phyloP scores from a whole-genome alignment of 1,284 basidiomycete species.

The Grifola frondosa region DNA sequence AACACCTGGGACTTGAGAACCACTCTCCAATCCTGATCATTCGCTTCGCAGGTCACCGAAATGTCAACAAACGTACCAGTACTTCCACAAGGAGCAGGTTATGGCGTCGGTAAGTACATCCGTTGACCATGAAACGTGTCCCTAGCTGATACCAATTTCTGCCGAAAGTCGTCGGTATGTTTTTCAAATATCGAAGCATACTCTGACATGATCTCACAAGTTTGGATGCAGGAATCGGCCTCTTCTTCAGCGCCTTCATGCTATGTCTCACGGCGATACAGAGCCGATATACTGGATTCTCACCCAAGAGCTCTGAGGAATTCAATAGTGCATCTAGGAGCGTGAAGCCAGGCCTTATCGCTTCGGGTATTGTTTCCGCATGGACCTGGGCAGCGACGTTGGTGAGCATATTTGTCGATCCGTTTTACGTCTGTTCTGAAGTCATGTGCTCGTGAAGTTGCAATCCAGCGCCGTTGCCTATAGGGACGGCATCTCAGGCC shows the following conservation, averaged over 20 bases:
- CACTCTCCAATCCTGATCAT: background rate
- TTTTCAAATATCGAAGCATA: background rate
- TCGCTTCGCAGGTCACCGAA: background rate
- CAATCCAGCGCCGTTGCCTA: slow-evolving; percentile 84
- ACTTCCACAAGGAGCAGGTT: slow-evolving; percentile 41
- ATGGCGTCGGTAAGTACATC: slow-evolving; percentile 72
- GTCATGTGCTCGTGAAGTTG: slow-evolving; percentile 38
- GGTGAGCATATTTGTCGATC: slow-evolving; percentile 37
- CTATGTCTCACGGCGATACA: slow-evolving; percentile 66
- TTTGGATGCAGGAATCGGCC: slow-evolving; percentile 61
- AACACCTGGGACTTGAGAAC: background rate
- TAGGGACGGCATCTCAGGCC: slow-evolving; percentile 70
- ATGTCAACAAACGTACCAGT: slow-evolving; percentile 30
- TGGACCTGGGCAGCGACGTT: slow-evolving; percentile 84
- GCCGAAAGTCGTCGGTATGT: slow-evolving; percentile 52
- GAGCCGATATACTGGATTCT: slow-evolving; percentile 71
- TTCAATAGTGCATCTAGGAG: slow-evolving; percentile 82
- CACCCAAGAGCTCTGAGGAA: slow-evolving; percentile 72
- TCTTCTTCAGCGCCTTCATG: slow-evolving; percentile 85
- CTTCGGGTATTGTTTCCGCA: slow-evolving; percentile 84
- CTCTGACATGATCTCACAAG: slow-evolving; percentile 1
- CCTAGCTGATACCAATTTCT: slow-evolving; percentile 2
- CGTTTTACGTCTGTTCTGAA: background rate
- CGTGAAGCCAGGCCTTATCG: slow-evolving; percentile 88
- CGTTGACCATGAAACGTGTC: background rate